Evolutionary conservation across 768 basidiomycete genomes (phyloP).

Genomic region (Mycena rosella): DNA sequence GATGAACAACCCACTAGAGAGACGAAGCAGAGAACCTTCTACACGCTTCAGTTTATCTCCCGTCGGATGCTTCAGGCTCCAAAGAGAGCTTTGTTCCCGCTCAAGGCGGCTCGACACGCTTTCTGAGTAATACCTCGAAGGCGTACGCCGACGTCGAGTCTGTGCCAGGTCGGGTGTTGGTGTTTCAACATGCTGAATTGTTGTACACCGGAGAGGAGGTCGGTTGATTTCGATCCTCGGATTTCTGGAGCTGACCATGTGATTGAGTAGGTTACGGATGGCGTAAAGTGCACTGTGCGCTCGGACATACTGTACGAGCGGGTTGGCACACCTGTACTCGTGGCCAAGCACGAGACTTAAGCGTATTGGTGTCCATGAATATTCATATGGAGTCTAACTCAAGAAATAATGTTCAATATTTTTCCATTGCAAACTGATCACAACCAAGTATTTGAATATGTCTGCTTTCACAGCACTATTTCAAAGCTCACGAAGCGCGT

Average conservation of each 20-base stretch:
- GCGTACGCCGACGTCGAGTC: conserved; percentile 33
- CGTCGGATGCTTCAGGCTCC: conserved; percentile 27
- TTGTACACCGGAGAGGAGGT: conserved; percentile 32
- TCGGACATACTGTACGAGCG: conserved; percentile 36
- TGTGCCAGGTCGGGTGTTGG: conserved; percentile 23
- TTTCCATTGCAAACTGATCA: no score
- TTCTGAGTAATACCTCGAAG: neutral
- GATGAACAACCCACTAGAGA: neutral
- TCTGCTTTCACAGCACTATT: no score
- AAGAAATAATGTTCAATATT: no score
- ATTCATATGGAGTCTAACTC: no score
- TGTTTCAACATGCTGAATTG: conserved; percentile 34
- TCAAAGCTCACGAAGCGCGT: no score
- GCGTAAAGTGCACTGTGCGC: conserved; percentile 30
- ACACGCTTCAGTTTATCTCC: conserved; percentile 37
- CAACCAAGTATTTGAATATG: no score
- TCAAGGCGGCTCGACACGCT: conserved; percentile 31
- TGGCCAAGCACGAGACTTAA: neutral
- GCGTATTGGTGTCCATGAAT: no score
- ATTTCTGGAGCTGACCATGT: no score
- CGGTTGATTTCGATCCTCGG: no score
- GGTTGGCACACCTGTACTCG: conserved; percentile 27
- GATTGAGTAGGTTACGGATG: conserved; percentile 15
- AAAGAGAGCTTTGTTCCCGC: conserved; percentile 27
- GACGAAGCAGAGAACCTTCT: conserved; percentile 28